A percentile compares a stretch with the other conserved stretches of the same genome.
Evolutionary conservation across 345 rosid genomes (phyloP).

Genomic region (Jatropha curcas): DNA sequence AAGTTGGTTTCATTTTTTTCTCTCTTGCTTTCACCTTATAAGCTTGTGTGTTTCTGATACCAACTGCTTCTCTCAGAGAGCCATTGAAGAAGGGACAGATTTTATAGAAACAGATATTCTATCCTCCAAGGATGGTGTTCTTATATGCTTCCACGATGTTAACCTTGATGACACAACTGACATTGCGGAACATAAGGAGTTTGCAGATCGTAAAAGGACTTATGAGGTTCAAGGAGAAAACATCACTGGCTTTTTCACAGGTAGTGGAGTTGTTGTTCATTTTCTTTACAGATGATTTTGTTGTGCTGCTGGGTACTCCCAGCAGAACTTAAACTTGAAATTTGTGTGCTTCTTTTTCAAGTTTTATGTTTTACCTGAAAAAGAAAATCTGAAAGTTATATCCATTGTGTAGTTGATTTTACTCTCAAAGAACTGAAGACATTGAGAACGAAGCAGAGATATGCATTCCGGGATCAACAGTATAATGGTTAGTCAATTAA

Average conservation of each 20-base stretch:
- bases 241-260: constrained; percentile 71
- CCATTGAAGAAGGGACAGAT: constrained; percentile 92
- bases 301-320: constrained; percentile 11
- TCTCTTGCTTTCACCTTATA: not conserved
- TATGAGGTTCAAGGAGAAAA: constrained; percentile 78
- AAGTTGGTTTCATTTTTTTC: too few species aligned
- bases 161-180: constrained; percentile 75
- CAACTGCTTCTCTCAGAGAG: constrained; percentile 58
- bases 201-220: constrained; percentile 78
- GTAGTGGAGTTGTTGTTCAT: constrained; percentile 34
- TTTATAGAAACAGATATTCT: constrained; percentile 88
- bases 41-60: not conserved
- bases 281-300: constrained; percentile 4
- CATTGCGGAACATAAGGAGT: constrained; percentile 69
- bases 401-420: constrained; percentile 70
- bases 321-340: not conserved
- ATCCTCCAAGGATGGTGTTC: constrained; percentile 79
- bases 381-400: constrained; percentile 12
- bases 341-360: not conserved
- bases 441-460: constrained; percentile 81
- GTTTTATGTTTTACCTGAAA: not conserved
- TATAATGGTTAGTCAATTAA: constrained; percentile 62
- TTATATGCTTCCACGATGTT: constrained; percentile 81
- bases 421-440: constrained; percentile 67
- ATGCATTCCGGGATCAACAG: constrained; percentile 74